These are phyloP conservation scores for Cocos nucifera DNA, from an alignment of 176 grass and related monocot species.

Conservation along the genomic window DNA sequence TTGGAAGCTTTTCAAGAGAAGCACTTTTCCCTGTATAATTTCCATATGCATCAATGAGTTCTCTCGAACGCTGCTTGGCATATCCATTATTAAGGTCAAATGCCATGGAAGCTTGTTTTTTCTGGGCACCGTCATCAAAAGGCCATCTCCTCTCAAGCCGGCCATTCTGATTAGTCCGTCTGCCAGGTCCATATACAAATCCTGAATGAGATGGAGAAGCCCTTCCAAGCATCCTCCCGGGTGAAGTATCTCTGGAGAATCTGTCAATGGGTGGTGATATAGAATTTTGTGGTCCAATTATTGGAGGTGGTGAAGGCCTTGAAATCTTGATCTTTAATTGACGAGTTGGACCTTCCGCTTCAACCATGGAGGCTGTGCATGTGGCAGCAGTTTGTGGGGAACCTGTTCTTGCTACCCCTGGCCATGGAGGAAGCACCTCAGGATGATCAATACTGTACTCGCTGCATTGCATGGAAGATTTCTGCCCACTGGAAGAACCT, in stretches of 20 bases:
- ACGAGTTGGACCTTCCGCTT: conserved; percentile 24
- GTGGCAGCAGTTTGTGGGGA: conserved; percentile 22
- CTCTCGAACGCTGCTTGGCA: conserved; percentile 63
- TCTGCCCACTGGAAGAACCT: conserved; percentile 27
- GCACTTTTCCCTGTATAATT: conserved; percentile 61
- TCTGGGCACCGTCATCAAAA: conserved; percentile 29
- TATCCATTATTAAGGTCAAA: conserved; percentile 57
- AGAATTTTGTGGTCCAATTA: conserved; percentile 25
- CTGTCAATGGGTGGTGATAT: conserved; percentile 62
- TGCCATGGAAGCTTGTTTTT: conserved; percentile 1
- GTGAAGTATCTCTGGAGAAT: conserved; percentile 29
- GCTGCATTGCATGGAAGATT: conserved; percentile 32
- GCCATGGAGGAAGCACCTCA: conserved; percentile 25
- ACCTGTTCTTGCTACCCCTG: conserved; percentile 21
- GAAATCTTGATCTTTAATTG: conserved; percentile 44
- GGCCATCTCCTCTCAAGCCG: conserved; percentile 24
- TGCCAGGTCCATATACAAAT: conserved; percentile 19
- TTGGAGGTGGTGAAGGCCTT: conserved; percentile 25
- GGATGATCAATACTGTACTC: conserved; percentile 47
- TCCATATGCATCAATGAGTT: conserved; percentile 96
- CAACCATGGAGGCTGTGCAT: conserved; percentile 17
- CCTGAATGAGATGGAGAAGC: conserved; percentile 39
- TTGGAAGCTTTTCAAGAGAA: conserved; percentile 46
- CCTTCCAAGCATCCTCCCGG: conserved; percentile 38
- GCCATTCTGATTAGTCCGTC: conserved; percentile 38